Evolutionary conservation across 257 asterid genomes (phyloP).

Genomic region (Gentiana straminea): DNA sequence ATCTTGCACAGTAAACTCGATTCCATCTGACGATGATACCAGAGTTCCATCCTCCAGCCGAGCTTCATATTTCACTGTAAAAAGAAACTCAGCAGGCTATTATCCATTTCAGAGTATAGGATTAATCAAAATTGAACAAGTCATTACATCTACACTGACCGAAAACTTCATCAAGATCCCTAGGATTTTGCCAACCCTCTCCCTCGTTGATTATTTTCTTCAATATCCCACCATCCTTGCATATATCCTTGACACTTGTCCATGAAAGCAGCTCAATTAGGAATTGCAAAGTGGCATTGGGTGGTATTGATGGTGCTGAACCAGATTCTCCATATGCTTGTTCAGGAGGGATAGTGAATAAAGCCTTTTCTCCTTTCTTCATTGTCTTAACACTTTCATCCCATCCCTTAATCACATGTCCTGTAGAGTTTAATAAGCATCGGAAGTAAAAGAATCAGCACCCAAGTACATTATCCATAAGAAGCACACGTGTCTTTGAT

Average conservation of each 20-base stretch:
- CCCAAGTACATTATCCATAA: not conserved
- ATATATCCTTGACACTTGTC: conserved; percentile 41
- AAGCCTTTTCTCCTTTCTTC: conserved; percentile 54
- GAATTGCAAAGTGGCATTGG: conserved; percentile 43
- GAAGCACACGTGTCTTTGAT: not conserved
- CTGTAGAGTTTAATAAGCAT: conserved; percentile 15
- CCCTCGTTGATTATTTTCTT: conserved; percentile 42
- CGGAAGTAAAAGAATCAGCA: not conserved
- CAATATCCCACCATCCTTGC: conserved; percentile 49
- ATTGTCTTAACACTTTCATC: conserved; percentile 52
- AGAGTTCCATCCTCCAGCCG: conserved; percentile 37
- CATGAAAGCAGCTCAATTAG: conserved; percentile 49
- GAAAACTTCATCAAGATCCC: conserved; percentile 44
- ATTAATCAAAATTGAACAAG: not conserved
- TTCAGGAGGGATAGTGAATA: conserved; percentile 41
- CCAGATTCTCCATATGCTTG: conserved; percentile 55
- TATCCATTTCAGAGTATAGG: not conserved
- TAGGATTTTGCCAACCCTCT: conserved; percentile 56
- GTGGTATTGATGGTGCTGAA: conserved; percentile 49
- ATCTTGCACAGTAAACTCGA: conserved; percentile 41
- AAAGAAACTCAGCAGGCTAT: not conserved
- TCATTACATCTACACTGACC: conserved; percentile 15
- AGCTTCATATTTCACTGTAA: conserved; percentile 42
- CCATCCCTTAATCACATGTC: conserved; percentile 52
- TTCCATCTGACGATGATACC: conserved; percentile 33